Evolutionary conservation across 495 filamentous ascomycete genomes (phyloP).

Genomic region (Aspergillus sclerotiicarbonarius): DNA sequence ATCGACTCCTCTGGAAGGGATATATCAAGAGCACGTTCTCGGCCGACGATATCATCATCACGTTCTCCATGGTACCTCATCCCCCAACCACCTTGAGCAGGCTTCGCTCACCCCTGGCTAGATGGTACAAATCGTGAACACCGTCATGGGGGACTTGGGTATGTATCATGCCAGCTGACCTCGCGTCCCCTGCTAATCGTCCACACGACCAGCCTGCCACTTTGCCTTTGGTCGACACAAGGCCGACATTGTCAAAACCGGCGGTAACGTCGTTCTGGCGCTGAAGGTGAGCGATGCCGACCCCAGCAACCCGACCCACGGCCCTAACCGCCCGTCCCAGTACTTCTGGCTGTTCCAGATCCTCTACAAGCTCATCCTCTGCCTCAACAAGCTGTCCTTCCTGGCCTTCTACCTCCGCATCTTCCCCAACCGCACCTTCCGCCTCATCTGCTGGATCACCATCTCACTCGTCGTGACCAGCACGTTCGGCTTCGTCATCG

Average conservation of each 20-base stretch:
- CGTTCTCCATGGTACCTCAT: constrained; percentile 18
- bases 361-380: constrained; percentile 36
- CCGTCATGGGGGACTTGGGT: constrained; percentile 28
- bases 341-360: constrained; percentile 36
- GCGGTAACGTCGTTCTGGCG: constrained; percentile 14
- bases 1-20: constrained; percentile 13
- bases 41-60: constrained; percentile 17
- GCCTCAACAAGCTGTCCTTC: constrained; percentile 36
- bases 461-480: constrained; percentile 17
- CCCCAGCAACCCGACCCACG: background rate
- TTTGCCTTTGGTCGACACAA: constrained; percentile 21
- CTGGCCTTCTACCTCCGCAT: constrained; percentile 35
- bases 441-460: constrained; percentile 21
- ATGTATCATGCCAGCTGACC: background rate
- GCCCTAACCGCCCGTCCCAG: constrained; percentile 13
- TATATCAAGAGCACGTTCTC: constrained; percentile 4
- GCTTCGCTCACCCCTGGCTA: background rate
- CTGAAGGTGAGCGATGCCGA: constrained; percentile 13
- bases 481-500: constrained; percentile 27
- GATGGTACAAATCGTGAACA: constrained; percentile 16
- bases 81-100: background rate
- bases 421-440: constrained; percentile 30
- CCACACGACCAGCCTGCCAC: constrained; percentile 12
- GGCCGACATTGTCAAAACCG: constrained; percentile 13
- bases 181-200: background rate